Percentiles rank a stretch among this genome's conserved stretches.
phyloP scores from a whole-genome alignment of 371 early-diverging fungal genomes.

The Mucor mucedo region DNA sequence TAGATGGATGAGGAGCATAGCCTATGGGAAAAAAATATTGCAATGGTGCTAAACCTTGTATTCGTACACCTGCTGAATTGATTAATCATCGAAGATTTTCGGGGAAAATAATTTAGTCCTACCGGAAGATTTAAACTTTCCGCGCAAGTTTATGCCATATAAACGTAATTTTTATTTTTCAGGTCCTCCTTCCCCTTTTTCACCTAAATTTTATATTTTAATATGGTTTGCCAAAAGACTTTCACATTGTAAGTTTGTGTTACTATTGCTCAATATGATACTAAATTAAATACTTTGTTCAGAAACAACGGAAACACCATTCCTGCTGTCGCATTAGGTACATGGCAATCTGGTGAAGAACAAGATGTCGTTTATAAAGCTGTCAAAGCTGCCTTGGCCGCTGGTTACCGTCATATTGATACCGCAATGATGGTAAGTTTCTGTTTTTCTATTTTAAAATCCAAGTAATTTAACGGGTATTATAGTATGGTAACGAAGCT shows the following conservation, averaged over 20 bases:
- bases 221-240: slow-evolving; percentile 34
- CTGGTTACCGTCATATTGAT: slow-evolving; percentile 61
- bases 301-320: slow-evolving; percentile 53
- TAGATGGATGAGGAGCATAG: too few relatives aligned
- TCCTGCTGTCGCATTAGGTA: slow-evolving; percentile 57
- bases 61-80: too few relatives aligned
- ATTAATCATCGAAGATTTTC: too few relatives aligned
- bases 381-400: slow-evolving; percentile 44
- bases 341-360: slow-evolving; percentile 54
- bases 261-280: not conserved
- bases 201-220: not conserved
- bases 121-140: slow-evolving; percentile 11
- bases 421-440: slow-evolving; percentile 59
- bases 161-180: slow-evolving; percentile 6
- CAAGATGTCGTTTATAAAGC: slow-evolving; percentile 45
- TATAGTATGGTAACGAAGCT: slow-evolving; percentile 69
- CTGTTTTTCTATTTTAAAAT: not conserved
- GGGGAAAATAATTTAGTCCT: not conserved
- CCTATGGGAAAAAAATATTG: too few relatives aligned
- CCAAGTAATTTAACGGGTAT: not conserved
- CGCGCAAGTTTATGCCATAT: slow-evolving; percentile 1
- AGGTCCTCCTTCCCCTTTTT: slow-evolving; percentile 3
- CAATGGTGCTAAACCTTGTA: too few relatives aligned
- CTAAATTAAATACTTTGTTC: not conserved
- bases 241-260: slow-evolving; percentile 22